phyloP scores from a whole-genome alignment of 1,139 yeast genomes.

The Candida frijolesensis region DNA sequence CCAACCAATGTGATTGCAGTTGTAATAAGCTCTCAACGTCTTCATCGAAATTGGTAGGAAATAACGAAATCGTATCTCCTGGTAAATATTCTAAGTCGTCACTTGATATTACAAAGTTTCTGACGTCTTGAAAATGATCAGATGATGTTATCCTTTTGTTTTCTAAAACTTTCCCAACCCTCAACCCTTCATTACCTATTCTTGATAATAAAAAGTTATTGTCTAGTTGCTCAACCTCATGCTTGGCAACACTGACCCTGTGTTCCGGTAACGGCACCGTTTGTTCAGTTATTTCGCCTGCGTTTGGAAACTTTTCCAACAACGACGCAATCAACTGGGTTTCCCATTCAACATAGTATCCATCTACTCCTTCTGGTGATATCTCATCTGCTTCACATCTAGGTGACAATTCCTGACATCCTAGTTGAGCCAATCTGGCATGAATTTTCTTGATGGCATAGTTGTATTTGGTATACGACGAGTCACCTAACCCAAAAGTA shows the following conservation, averaged over 20 bases:
- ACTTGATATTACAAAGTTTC: conserved; percentile 56
- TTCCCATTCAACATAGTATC: conserved; percentile 78
- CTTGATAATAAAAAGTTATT: conserved; percentile 4
- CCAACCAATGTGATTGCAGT: conserved; percentile 71
- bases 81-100: conserved; percentile 51
- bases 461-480: conserved; percentile 85
- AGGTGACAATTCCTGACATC: conserved; percentile 69
- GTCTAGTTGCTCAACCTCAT: background rate
- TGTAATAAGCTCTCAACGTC: conserved; percentile 68
- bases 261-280: conserved; percentile 22
- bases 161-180: conserved; percentile 43
- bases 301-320: conserved; percentile 9
- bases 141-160: conserved; percentile 65
- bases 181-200: conserved; percentile 13
- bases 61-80: conserved; percentile 80
- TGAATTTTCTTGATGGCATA: conserved; percentile 85
- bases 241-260: conserved; percentile 9
- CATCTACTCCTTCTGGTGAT: conserved; percentile 77
- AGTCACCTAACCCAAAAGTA: conserved; percentile 92
- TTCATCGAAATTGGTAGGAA: conserved; percentile 67
- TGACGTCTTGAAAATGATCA: conserved; percentile 89
- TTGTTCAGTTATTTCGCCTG: conserved; percentile 15
- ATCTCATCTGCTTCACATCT: conserved; percentile 92
- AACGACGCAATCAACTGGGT: conserved; percentile 49
- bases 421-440: conserved; percentile 74